Base-by-base conservation (phyloP, 306 rosid genomes). In the Trifolium subterraneum region DNA sequence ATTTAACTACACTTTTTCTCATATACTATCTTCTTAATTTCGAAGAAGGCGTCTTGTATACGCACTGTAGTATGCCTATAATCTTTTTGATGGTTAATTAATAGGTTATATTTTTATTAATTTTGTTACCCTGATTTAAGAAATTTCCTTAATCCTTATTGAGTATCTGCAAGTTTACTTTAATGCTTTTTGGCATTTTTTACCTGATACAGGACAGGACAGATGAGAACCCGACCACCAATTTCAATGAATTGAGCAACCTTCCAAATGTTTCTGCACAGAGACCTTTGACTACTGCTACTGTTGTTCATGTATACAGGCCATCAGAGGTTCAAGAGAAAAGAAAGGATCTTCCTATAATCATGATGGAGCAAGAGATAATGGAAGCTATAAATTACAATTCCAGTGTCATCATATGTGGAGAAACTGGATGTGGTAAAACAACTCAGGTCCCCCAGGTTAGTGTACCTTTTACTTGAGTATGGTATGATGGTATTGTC, bases 341-440 rank as follows among this genome's bases (percentile, higher is more conserved):
- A 75, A 88, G 98, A 80, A 89, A 86, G 84, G 92, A 91, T 85
- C 92, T 93, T 42, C 98, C 98, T n/a, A 91, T 93, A 56, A 82
- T 93, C 71, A 91, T 93, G 98, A 91, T 91, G 98, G 96, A 93
- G 83, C 98, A 93, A 70, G 98, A 93, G 90, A 91, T 93, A 55
- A 91, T 91, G 98, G 97, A 93, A 86, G 97, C 98, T 69, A 75
- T 93, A 58, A 88, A 80, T 85, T 84, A 91, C 22, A 71, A 83
- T 74, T 81, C 92, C n/a, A 84, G 74, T 82, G 91, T 93, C 59
- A 93, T 93, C 79, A 76, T 93, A 79, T 93, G 98, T 35, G 98
- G 98, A 89, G 97, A 93, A 79, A 93, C 98, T 79, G 96, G 98
- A 65, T 93, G 98, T 88, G 98, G 98, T 79, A 93, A 93, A 93